Conservation (phyloP, 1,139 yeast species). For the Lodderomyces jiufengensis region DNA sequence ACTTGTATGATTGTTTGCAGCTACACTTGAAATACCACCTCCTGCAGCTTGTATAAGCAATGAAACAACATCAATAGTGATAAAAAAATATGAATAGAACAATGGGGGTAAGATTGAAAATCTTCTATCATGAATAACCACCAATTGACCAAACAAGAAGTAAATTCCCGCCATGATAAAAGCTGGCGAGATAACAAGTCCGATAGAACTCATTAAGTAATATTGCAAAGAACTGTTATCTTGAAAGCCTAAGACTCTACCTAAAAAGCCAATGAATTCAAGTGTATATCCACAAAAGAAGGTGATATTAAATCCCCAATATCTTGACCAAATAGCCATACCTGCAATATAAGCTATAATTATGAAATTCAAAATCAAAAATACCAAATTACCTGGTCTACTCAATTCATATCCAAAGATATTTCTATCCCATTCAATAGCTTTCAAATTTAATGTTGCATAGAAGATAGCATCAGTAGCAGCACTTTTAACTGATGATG, state of each 20-base stretch:
- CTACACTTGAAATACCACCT: conserved; percentile 69
- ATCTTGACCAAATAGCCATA: conserved; percentile 23
- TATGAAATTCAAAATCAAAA: conserved; percentile 24
- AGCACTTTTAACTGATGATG: conserved; percentile 18
- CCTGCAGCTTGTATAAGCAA: conserved; percentile 79
- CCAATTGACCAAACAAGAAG: conserved; percentile 66
- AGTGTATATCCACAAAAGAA: conserved; percentile 28
- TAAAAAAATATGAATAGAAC: conserved; percentile 66
- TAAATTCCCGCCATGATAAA: conserved; percentile 86
- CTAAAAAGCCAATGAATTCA: conserved; percentile 63
- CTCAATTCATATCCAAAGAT: conserved; percentile 28
- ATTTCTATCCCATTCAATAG: conserved; percentile 24
- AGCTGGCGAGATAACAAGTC: conserved; percentile 79
- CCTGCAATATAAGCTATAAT: conserved; percentile 20
- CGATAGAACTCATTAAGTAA: conserved; percentile 62
- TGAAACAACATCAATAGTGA: conserved; percentile 61
- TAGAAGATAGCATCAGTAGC: conserved; percentile 32
- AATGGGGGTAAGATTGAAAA: conserved; percentile 65
- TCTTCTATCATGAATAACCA: conserved; percentile 61
- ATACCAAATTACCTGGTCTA: conserved; percentile 27
- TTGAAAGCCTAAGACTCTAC: conserved; percentile 48
- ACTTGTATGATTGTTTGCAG: conserved; percentile 31
- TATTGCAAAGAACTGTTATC: conserved; percentile 37
- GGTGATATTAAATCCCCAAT: conserved; percentile 29
- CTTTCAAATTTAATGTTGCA: conserved; percentile 31